Conservation (phyloP, 768 basidiomycete genomes). For the Steccherinum ochraceum region DNA sequence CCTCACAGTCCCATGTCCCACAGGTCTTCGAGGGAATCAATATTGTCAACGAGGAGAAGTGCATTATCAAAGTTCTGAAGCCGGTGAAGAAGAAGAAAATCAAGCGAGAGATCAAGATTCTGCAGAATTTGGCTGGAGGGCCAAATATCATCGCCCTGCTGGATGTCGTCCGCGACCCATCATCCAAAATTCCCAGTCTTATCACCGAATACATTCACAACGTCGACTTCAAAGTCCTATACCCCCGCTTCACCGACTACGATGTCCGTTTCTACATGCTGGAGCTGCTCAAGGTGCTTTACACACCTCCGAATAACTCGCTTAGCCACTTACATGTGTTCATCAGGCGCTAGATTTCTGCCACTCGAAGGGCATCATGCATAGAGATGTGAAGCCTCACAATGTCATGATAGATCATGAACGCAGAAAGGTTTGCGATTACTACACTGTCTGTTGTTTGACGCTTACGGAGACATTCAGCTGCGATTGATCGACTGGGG, state of each 20-base stretch:
- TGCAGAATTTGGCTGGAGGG: conserved; percentile 93
- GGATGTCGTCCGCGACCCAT: conserved; percentile 93
- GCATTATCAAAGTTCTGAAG: conserved; percentile 97
- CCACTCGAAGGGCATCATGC: conserved; percentile 99
- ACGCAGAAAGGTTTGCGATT: conserved; percentile 69
- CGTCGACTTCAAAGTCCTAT: conserved; percentile 94
- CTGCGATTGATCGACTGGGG: conserved; percentile 98
- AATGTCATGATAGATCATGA: conserved; percentile 99
- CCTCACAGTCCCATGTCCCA: not conserved
- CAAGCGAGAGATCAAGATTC: conserved; percentile 97
- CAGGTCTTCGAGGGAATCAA: conserved; percentile 94
- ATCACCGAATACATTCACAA: conserved; percentile 99
- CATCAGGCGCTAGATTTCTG: conserved; percentile 89
- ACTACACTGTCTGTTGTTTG: conserved; percentile 1
- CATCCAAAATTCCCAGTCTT: conserved; percentile 94
- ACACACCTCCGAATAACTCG: not conserved
- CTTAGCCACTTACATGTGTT: not conserved
- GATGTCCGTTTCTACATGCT: conserved; percentile 97
- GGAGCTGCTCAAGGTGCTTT: conserved; percentile 81
- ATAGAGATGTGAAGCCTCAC: conserved; percentile 96
- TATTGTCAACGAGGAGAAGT: conserved; percentile 86
- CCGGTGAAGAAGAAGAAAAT: conserved; percentile 99
- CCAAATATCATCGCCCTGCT: conserved; percentile 91
- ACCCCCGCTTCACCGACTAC: conserved; percentile 91
- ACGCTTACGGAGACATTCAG: conserved; percentile 31